These are phyloP conservation scores for Vigna nakashimae DNA, from an alignment of 306 rosid genomes.

Conservation along the genomic window DNA sequence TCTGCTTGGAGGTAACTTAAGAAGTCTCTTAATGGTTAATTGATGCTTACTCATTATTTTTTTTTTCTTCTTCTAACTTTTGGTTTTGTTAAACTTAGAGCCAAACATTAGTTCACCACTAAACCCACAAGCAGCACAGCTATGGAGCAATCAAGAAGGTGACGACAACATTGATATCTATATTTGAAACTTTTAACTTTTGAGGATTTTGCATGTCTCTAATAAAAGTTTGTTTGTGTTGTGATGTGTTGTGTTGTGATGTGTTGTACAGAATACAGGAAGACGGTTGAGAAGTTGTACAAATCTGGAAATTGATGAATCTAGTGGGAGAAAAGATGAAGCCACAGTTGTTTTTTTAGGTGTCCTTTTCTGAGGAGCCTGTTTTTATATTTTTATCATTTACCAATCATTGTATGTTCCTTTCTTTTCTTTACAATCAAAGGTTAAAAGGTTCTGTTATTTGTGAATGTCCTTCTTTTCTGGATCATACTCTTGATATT, in stretches of 20 bases:
- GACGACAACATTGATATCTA: slow-evolving; percentile 57
- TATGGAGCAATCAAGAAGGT: slow-evolving; percentile 98
- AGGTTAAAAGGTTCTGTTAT: neutral
- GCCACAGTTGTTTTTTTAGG: slow-evolving; percentile 18
- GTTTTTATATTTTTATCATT: slow-evolving; percentile 8
- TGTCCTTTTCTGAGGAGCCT: slow-evolving; percentile 25
- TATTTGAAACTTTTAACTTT: neutral
- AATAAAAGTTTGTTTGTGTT: neutral
- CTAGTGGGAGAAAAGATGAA: neutral
- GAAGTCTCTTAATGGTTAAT: neutral
- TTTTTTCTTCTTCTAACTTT: neutral
- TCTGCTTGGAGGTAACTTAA: slow-evolving; percentile 71
- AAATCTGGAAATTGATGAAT: slow-evolving; percentile 44
- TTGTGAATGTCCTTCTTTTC: neutral
- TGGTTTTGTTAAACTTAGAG: slow-evolving; percentile 52
- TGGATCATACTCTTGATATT: too few relatives aligned
- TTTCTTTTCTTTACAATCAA: neutral
- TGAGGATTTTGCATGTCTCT: neutral
- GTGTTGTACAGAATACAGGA: slow-evolving; percentile 75
- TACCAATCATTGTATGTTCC: neutral
- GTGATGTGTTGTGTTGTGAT: neutral
- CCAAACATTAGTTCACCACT: slow-evolving; percentile 95
- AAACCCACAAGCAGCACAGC: slow-evolving; percentile 91
- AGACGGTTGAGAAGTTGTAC: slow-evolving; percentile 95
- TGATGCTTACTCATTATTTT: neutral